A percentile compares a stretch with the other conserved stretches of the same genome.
Conservation (phyloP, 2,329 filamentous ascomycete species). For the Venturia nashicola region DNA sequence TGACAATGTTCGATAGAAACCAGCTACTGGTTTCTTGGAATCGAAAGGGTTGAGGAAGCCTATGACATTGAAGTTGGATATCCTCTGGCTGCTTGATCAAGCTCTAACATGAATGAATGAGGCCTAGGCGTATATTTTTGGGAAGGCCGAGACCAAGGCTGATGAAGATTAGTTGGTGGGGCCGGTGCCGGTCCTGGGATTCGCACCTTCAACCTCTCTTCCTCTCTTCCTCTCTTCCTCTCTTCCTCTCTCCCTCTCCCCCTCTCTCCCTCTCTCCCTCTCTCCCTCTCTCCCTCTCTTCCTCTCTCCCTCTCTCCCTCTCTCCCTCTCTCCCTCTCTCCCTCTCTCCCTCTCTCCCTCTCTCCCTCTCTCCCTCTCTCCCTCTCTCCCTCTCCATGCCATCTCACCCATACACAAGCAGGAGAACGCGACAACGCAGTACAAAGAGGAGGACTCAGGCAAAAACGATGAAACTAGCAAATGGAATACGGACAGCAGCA, state of each 20-base stretch:
- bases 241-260: not conserved
- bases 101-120: not conserved
- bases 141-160: not conserved
- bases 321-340: too few species aligned
- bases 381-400: not conserved
- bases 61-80: too few species aligned
- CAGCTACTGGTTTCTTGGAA: too few species aligned
- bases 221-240: not conserved
- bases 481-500: not conserved
- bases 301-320: not conserved
- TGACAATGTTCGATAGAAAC: too few species aligned
- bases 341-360: not conserved
- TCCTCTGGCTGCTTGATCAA: too few species aligned
- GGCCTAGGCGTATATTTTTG: not conserved
- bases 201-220: not conserved
- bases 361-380: not conserved
- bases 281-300: not conserved
- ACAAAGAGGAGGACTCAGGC: not conserved
- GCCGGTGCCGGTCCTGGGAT: too few species aligned
- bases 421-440: not conserved
- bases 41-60: too few species aligned
- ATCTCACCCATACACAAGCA: not conserved
- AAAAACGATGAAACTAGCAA: not conserved
- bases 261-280: not conserved
- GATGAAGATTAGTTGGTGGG: not conserved